A percentile compares a stretch with the other conserved stretches of the same genome.
Conservation (phyloP, 2,329 filamentous ascomycete genomes). For the Ophiocordyceps camponoti-floridani region DNA sequence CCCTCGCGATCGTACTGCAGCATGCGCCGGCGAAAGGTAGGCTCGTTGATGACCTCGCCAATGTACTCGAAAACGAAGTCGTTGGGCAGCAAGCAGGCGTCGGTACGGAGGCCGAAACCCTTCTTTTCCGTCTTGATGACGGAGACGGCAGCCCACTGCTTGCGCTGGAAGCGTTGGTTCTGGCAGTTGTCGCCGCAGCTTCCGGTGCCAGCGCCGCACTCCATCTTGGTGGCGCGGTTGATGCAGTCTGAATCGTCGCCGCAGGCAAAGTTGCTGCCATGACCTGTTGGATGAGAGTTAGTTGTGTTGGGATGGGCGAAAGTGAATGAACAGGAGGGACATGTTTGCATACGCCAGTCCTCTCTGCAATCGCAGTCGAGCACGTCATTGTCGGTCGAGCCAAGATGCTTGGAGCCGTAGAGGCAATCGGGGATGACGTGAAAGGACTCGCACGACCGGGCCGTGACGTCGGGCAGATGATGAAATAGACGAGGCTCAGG, state of each 20-base stretch:
- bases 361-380: slow-evolving; percentile 90
- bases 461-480: slow-evolving; percentile 61
- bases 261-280: slow-evolving; percentile 64
- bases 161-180: slow-evolving; percentile 86
- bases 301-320: not conserved
- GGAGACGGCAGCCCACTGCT: slow-evolving; percentile 75
- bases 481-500: slow-evolving; percentile 50
- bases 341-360: slow-evolving; percentile 66
- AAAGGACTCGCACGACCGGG: slow-evolving; percentile 59
- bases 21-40: slow-evolving; percentile 76
- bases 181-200: slow-evolving; percentile 78
- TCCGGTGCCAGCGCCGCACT: slow-evolving; percentile 63
- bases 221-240: slow-evolving; percentile 95
- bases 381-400: slow-evolving; percentile 73
- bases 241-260: slow-evolving; percentile 96
- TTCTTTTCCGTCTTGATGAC: slow-evolving; percentile 98
- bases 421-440: slow-evolving; percentile 69
- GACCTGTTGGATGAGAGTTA: slow-evolving; percentile 19
- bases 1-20: slow-evolving; percentile 86
- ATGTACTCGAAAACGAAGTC: slow-evolving; percentile 98
- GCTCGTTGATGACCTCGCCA: slow-evolving; percentile 92
- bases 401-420: slow-evolving; percentile 83
- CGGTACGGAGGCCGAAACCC: slow-evolving; percentile 76
- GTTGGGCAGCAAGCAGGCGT: slow-evolving; percentile 57
- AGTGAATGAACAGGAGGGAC: not conserved